Base-by-base conservation (phyloP, 345 rosid genomes). In the Nasturtium officinale region DNA sequence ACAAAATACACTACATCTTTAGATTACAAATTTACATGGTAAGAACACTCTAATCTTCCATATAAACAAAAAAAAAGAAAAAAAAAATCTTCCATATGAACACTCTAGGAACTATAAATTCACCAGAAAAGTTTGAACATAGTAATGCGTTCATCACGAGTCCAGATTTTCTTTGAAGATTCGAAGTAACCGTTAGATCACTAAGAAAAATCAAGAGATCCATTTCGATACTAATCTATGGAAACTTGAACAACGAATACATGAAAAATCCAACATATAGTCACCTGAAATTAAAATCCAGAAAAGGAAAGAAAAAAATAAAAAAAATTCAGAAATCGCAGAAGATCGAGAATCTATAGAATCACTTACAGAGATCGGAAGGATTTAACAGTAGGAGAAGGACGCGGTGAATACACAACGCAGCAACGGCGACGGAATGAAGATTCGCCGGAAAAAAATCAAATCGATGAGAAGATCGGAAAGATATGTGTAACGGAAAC, bases 401-500 rank as follows among this genome's bases (percentile, higher is more conserved):
- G 5, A 37, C 6, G 29, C 48, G 20, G 32, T 6, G 50, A 20
- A 35, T 18, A 65, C 45, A 43, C 26, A 48, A 47, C 5, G 32
- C 72, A 33, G 59, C 67, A 61, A 48, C 13, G 13, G 54, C 9
- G 72, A 12, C 60, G 61, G 54, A 28, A 15, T 32, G 32, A 48
- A 17, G 30, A 74, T 16, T 74, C 66, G 20, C 54, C 73, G 66
- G 75, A 21, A 30, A 6, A 2, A 45, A 21, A 43, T 4, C 46
- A 46, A 40, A 55, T 69, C 75, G 65, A 28, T 9, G 64, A 18
- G 71, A 64, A 37, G 21, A 23, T 13, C 29, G n/a, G 28, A 12
- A 38, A 48, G 58, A 64, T 29, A 56, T 65, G 40, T 32, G 74
- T 67, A 78, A 78, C 78, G 78, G 73, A 67, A 59, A 78, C 71